Conservation (phyloP, 257 asterid species). For the Petunia axillaris region DNA sequence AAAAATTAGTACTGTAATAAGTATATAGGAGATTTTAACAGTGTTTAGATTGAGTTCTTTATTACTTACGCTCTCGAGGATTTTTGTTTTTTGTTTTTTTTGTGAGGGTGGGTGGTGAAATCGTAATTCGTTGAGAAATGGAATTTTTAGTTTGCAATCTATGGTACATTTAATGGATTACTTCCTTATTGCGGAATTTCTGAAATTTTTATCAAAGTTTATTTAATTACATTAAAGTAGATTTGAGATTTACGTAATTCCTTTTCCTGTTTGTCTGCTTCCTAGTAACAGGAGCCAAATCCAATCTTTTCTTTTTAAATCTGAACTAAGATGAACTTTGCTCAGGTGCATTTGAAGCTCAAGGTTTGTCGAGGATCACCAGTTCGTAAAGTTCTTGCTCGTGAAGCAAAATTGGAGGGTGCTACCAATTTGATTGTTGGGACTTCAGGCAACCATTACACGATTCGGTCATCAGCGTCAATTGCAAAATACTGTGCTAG, state of each 20-base stretch:
- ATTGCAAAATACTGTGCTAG: slow-evolving; percentile 83
- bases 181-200: background rate
- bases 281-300: slow-evolving; percentile 7
- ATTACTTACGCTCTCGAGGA: background rate
- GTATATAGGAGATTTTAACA: background rate
- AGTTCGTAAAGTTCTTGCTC: slow-evolving; percentile 60
- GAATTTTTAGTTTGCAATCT: background rate
- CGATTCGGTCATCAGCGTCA: slow-evolving; percentile 64
- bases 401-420: slow-evolving; percentile 63
- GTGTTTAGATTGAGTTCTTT: background rate
- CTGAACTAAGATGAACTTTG: slow-evolving; percentile 15
- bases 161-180: background rate
- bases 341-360: slow-evolving; percentile 85
- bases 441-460: slow-evolving; percentile 51
- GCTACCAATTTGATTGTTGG: slow-evolving; percentile 74
- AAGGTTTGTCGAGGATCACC: slow-evolving; percentile 85
- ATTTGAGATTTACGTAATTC: background rate
- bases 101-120: background rate
- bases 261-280: background rate
- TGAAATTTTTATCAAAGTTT: background rate
- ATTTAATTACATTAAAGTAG: background rate
- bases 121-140: background rate
- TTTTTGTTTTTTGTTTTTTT: background rate
- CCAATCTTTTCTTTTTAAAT: background rate
- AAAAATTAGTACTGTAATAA: too few relatives aligned